Conservation (phyloP, 139 green algal genomes). For the Coccomyxa sp. region DNA sequence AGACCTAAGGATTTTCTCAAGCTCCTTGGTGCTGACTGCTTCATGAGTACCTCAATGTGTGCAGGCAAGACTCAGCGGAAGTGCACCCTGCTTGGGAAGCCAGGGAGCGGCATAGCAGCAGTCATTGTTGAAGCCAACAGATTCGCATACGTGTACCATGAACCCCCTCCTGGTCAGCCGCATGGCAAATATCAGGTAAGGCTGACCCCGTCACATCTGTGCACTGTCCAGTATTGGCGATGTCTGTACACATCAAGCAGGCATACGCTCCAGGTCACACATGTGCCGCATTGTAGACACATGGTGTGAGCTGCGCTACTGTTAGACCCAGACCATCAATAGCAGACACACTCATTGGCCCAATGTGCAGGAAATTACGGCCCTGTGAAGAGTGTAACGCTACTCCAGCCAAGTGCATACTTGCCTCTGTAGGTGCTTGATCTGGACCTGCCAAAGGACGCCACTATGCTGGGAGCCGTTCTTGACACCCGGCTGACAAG, state of each 20-base stretch:
- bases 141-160: slow-evolving; percentile 61
- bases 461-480: slow-evolving; percentile 42
- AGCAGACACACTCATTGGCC: background rate
- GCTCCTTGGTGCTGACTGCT: background rate
- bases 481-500: too few relatives aligned
- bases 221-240: too few relatives aligned
- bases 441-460: slow-evolving; percentile 39
- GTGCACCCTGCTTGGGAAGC: slow-evolving; percentile 53
- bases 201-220: too few relatives aligned
- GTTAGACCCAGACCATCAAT: too few relatives aligned
- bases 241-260: too few relatives aligned
- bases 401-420: too few relatives aligned
- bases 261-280: slow-evolving; percentile 30
- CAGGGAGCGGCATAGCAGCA: slow-evolving; percentile 27
- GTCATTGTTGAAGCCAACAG: slow-evolving; percentile 53
- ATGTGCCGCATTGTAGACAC: background rate
- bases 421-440: slow-evolving; percentile 42
- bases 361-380: background rate
- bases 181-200: slow-evolving; percentile 49
- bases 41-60: background rate
- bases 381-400: background rate
- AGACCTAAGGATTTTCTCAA: background rate
- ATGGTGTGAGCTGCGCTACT: too few relatives aligned
- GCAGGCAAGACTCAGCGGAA: slow-evolving; percentile 61
- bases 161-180: slow-evolving; percentile 9